Base-by-base conservation (phyloP, 305 asterid species). In the Solanum hybrid region DNA sequence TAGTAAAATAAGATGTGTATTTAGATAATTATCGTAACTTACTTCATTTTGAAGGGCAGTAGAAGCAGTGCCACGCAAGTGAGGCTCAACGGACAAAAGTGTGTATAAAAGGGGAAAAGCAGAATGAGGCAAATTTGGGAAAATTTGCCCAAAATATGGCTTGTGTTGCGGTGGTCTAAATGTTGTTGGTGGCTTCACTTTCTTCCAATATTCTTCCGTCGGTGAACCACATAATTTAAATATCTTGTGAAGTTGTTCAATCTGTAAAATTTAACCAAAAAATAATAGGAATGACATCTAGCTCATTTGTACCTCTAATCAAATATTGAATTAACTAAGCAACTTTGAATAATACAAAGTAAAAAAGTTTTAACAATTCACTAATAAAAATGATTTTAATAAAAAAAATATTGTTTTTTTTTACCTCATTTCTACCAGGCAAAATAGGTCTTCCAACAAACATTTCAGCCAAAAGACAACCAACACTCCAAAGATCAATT, bases 161-260 rank as follows among this genome's bases (percentile, higher is more conserved):
- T 93, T 94, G 73, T 95, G 95, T 24, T 93, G 94, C 22, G 94
- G 94, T 7, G 98, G 98, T 40, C 98, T 92, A 91, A 96, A 95
- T 3, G 96, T 94, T 18, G 99, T 94, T 4, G 97, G 94, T 37
- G 97, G 96, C 93, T 94, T 96, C 91, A 94, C 92, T 87, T 92
- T 96, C 92, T 92, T 94, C 99, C 99, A 96, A 61, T 95, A 96
- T 2, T 95, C 96, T 88, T 96, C 99, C 5, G 96, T 77, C 9
- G 99, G 98, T 39, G 97, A 94, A 10, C 99, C 98, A 90, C 97
- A 96, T 8, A 96, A 94, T 95, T 96, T 96, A 91, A 95, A 96
- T 22, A 96, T 96, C 94, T 91, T 96, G 89, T 96, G 99, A 81
- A 96, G 95, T 89, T 96, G 99, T 88, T 96, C 99, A 90, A 96